Evolutionary conservation across 2,329 filamentous ascomycete genomes (phyloP).

Genomic region (Cytospora piceae): DNA sequence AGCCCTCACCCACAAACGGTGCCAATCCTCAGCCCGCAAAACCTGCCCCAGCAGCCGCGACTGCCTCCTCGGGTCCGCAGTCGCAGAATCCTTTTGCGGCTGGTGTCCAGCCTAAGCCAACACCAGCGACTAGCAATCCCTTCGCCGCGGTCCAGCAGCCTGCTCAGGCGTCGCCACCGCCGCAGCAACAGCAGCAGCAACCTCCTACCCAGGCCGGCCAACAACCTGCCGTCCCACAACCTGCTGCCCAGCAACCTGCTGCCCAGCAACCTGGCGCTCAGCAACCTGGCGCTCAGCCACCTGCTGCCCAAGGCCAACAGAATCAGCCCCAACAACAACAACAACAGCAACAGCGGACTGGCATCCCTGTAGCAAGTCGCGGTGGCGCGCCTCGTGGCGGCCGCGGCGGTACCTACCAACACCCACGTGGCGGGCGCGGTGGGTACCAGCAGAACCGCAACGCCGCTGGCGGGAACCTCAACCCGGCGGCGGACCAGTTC

Average conservation of each 20-base stretch:
- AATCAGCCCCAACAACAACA: slow-evolving; percentile 29
- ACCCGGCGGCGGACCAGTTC: slow-evolving; percentile 55
- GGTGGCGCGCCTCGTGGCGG: slow-evolving; percentile 33
- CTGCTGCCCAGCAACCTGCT: slow-evolving; percentile 3
- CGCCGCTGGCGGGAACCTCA: slow-evolving; percentile 47
- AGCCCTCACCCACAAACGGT: slow-evolving; percentile 26
- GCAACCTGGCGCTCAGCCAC: slow-evolving; percentile 1
- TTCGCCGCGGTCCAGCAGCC: slow-evolving; percentile 31
- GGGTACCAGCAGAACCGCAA: slow-evolving; percentile 44
- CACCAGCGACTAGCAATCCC: slow-evolving; percentile 12
- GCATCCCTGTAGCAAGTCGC: slow-evolving; percentile 35
- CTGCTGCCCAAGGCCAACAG: slow-evolving; percentile 25
- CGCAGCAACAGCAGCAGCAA: slow-evolving; percentile 29
- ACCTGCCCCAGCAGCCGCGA: slow-evolving; percentile 27
- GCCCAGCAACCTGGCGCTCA: slow-evolving; percentile 14
- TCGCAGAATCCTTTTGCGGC: slow-evolving; percentile 30
- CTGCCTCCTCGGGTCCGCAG: slow-evolving; percentile 18
- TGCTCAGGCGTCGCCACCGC: slow-evolving; percentile 29
- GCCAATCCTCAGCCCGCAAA: slow-evolving; percentile 22
- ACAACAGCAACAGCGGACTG: slow-evolving; percentile 32
- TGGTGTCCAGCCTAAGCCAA: slow-evolving; percentile 8
- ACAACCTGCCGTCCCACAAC: slow-evolving; percentile 7
- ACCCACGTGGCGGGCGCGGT: slow-evolving; percentile 38
- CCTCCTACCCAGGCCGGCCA: slow-evolving; percentile 7
- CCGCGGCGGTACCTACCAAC: slow-evolving; percentile 36